Evolutionary conservation across 169 alveolate genomes (phyloP), one percentile per base, ranked within the genome.

Genomic region (Eimeria brunetti): DNA sequence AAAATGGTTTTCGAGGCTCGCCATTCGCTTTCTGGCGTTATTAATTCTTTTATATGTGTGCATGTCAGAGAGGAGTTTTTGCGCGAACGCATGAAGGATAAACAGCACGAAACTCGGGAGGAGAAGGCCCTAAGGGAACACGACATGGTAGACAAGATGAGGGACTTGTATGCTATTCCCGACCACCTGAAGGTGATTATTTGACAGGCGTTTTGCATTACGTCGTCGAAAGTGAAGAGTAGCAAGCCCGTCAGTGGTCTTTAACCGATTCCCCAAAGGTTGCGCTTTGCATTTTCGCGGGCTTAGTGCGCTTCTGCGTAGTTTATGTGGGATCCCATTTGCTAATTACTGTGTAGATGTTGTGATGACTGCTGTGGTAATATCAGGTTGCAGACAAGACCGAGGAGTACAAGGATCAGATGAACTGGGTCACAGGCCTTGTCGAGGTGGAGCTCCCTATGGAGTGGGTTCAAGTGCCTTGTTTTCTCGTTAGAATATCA

Each of bases 381-480:
- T 44, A 11, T n/a, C 90, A 94, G 96, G 94, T 94, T 14, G 85
- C 85, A 33, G 97, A 95, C 53, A 58, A 56, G 67, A 88, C 93
- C 8, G 86, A 80, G 53, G 95, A 67, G 76, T 64, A 85, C 80
- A 51, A 53, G 46, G 97, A 95, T 33, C 92, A 95, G 89, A 92
- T 95, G 85, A 89, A 89, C 71, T 95, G 97, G 97, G 95, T 95
- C 83, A 95, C 97, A 24, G 97, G 97, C 27, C 95, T 95, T 14
- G 94, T 90, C 30, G 97, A 95, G 91, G 97, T 95, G 38, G 95
- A 76, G 76, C 85, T 95, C 18, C 94, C 97, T 30, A 83, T 95
- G 88, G 88, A 92, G 97, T 95, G 75, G 62, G 97, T 36, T 27
- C 27, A 30, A 36, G 41, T 60, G n/a, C 22, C 4, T 33, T n/a